Percentiles rank a stretch among this genome's conserved stretches.
Conservation (phyloP, 2,329 filamentous ascomycete species). For the Tolypocladium guangdongense region DNA sequence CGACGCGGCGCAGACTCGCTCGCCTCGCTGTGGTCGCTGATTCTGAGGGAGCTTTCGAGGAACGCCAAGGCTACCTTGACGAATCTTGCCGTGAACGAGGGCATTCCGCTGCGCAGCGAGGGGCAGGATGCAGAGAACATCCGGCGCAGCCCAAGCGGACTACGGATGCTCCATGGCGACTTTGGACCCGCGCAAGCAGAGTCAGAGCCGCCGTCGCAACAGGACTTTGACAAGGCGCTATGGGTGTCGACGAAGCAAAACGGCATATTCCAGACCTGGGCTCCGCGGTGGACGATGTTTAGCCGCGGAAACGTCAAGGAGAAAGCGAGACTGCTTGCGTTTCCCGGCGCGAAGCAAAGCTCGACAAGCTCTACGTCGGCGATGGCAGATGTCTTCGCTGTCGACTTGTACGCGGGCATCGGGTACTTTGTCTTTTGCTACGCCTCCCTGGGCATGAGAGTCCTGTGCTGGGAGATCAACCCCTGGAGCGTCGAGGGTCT, state of each 20-base stretch:
- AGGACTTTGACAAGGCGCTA: conserved; percentile 56
- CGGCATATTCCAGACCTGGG: conserved; percentile 75
- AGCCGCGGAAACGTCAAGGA: conserved; percentile 82
- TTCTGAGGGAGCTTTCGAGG: conserved; percentile 35
- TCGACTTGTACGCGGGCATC: conserved; percentile 87
- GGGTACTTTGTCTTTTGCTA: conserved; percentile 92
- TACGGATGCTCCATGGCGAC: conserved; percentile 61
- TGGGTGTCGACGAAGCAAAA: conserved; percentile 76
- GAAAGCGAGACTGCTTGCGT: conserved; percentile 63
- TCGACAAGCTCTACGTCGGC: neutral
- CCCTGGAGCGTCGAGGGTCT: conserved; percentile 79
- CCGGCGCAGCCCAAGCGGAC: conserved; percentile 59
- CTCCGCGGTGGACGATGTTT: conserved; percentile 89
- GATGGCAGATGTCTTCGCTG: conserved; percentile 34
- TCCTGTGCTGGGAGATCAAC: conserved; percentile 87
- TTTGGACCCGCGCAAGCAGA: conserved; percentile 48
- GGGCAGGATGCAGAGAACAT: conserved; percentile 45
- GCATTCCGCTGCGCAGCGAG: conserved; percentile 39
- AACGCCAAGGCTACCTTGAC: conserved; percentile 33
- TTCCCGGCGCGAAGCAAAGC: conserved; percentile 14
- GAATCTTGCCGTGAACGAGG: conserved; percentile 49
- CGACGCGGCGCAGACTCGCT: conserved; percentile 11
- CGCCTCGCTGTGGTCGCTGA: conserved; percentile 32
- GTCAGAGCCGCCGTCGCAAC: conserved; percentile 16
- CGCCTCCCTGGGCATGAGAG: conserved; percentile 55